Evolutionary conservation across 441 rosid genomes (phyloP), one percentile per base, ranked within the genome.

Genomic region (Euphorbia celastroides): DNA sequence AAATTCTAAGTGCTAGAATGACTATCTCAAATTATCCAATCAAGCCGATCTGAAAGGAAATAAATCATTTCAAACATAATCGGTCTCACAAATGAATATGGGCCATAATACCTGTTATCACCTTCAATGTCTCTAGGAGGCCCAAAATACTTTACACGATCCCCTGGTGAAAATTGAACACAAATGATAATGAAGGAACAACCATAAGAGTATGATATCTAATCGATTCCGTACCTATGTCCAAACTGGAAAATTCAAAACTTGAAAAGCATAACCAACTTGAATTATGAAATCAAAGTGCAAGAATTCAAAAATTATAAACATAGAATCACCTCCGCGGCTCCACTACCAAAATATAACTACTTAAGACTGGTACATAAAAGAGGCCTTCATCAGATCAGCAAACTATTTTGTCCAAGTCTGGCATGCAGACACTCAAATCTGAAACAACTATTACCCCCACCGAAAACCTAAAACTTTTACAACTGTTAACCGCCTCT

Each of bases 101-200:
- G 36, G 25, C 34, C 5, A 32, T 13, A 51, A 54, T 74, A 95
- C 99, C 97, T 88, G 74, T 78, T 80, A 71, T 84, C 84, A 73
- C 80, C 85, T 76, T 84, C 82, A 65, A 65, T 54, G 23, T 61
- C 76, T 71, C 62, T 75, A 30, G 96, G 73, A 65, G 87, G 82
- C 60, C 99, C 98, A 28, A 79, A 67, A 65, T 87, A 95, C 74
- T 77, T 95, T 67, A 95, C 95, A 65, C 85, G 89, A 81, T 95
- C 98, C 72, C 99, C 99, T 95, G 75, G 38, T 68, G 78, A 64
- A 74, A 57, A 23, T 41, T 42, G 48, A 52, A 59, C 34, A 56
- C 20, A 61, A 22, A 12, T 31, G 41, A 60, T 23, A 48, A 62
- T 57, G 52, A 69, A 68, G 44, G 16, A 13, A 22, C 32, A 41